Percentiles rank a stretch among this genome's conserved stretches.
Conservation (phyloP, 305 asterid genomes). For the Rubia occidens region DNA sequence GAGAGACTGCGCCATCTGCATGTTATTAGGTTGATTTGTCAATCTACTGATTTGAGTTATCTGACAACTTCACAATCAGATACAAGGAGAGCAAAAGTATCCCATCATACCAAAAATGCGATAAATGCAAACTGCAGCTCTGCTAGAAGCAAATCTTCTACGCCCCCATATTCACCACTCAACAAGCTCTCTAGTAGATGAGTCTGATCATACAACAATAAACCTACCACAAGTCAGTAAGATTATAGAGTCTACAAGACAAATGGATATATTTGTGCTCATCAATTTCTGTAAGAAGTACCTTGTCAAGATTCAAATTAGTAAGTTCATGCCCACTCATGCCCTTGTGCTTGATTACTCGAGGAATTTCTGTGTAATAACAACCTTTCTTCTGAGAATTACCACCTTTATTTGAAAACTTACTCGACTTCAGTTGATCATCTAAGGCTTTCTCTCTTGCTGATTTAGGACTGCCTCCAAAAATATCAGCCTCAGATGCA, state of each 20-base stretch:
- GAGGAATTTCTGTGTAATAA: slow-evolving; percentile 82
- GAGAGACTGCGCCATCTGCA: slow-evolving; percentile 97
- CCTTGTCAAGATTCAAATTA: slow-evolving; percentile 85
- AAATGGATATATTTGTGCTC: not conserved
- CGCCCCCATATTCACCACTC: slow-evolving; percentile 55
- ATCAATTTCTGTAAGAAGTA: slow-evolving; percentile 16
- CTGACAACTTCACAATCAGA: not conserved
- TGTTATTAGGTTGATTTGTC: slow-evolving; percentile 17
- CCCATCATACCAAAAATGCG: slow-evolving; percentile 65
- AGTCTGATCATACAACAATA: slow-evolving; percentile 37
- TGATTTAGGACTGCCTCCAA: slow-evolving; percentile 42
- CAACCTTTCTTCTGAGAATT: slow-evolving; percentile 50
- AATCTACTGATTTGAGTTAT: slow-evolving; percentile 10
- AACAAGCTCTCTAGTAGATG: slow-evolving; percentile 62
- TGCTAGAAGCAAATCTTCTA: slow-evolving; percentile 72
- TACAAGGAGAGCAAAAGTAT: slow-evolving; percentile 10
- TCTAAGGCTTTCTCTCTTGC: slow-evolving; percentile 53
- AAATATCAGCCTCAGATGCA: slow-evolving; percentile 52
- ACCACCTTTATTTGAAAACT: slow-evolving; percentile 38
- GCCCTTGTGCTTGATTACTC: slow-evolving; percentile 75
- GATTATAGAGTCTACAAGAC: slow-evolving; percentile 1
- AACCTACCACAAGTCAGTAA: slow-evolving; percentile 17
- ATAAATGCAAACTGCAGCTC: slow-evolving; percentile 86
- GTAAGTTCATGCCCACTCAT: slow-evolving; percentile 59
- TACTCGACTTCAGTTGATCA: slow-evolving; percentile 56